A percentile compares a stretch with the other conserved stretches of the same genome.
These are phyloP conservation scores for Boletus rubescentipes DNA, from an alignment of 768 basidiomycete species.

Conservation along the genomic window DNA sequence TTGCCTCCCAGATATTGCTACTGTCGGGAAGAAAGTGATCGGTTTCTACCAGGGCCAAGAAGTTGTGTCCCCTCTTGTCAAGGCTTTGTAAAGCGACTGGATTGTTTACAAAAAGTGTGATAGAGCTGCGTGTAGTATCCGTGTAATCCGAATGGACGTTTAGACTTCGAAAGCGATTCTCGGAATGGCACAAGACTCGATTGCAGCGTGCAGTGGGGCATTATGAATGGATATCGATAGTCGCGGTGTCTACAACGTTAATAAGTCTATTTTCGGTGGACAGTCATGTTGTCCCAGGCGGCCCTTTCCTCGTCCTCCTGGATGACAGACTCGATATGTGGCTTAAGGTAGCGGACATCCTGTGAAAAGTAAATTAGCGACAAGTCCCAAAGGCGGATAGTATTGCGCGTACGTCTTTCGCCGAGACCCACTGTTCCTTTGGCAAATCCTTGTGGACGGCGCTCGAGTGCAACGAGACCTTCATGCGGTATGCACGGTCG, in stretches of 20 bases:
- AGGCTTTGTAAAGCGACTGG: constrained; percentile 51
- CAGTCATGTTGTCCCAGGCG: constrained; percentile 76
- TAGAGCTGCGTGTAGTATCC: constrained; percentile 11
- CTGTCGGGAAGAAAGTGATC: constrained; percentile 81
- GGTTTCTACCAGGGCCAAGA: constrained; percentile 79
- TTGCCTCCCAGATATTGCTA: constrained; percentile 60
- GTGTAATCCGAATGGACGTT: constrained; percentile 14
- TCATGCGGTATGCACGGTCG: constrained; percentile 89
- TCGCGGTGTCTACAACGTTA: constrained; percentile 24
- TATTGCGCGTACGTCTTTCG: constrained; percentile 61
- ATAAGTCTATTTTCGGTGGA: constrained; percentile 61
- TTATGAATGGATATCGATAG: constrained; percentile 19
- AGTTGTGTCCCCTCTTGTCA: constrained; percentile 72
- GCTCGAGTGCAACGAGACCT: constrained; percentile 72
- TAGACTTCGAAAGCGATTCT: background rate
- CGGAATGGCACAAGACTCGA: background rate
- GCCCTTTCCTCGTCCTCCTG: constrained; percentile 76
- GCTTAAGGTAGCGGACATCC: constrained; percentile 89
- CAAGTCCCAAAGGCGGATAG: background rate
- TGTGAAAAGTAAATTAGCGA: constrained; percentile 33
- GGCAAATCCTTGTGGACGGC: constrained; percentile 78
- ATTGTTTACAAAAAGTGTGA: background rate
- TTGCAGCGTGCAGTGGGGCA: constrained; percentile 1
- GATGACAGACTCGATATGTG: constrained; percentile 69
- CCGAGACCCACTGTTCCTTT: constrained; percentile 75